phyloP scores from a whole-genome alignment of 2,329 filamentous ascomycete species.

The Pyrenochaeta sp. region DNA sequence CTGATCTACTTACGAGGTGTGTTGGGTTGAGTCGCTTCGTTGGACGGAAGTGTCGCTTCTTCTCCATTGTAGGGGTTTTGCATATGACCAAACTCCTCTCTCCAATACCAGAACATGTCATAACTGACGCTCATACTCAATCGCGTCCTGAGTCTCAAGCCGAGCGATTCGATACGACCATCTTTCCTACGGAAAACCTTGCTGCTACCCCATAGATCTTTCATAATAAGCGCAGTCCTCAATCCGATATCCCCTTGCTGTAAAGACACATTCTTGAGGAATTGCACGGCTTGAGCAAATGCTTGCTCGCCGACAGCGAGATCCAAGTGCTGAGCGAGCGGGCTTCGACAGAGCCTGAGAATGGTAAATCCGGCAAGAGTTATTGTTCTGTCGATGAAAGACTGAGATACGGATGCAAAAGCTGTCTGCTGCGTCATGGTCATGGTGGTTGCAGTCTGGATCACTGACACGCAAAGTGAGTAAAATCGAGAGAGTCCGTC shows the following conservation, averaged over 20 bases:
- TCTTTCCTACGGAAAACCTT: slow-evolving; percentile 45
- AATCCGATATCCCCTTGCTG: slow-evolving; percentile 44
- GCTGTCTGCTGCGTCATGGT: slow-evolving; percentile 31
- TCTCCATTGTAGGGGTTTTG: slow-evolving; percentile 47
- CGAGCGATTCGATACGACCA: slow-evolving; percentile 42
- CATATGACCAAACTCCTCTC: slow-evolving; percentile 49
- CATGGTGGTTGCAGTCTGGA: slow-evolving; percentile 33
- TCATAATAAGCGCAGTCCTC: slow-evolving; percentile 42
- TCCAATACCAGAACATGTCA: slow-evolving; percentile 53
- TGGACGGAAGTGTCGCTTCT: slow-evolving; percentile 27
- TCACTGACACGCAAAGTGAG: slow-evolving; percentile 42
- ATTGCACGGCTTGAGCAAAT: slow-evolving; percentile 41
- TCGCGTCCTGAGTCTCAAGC: slow-evolving; percentile 41
- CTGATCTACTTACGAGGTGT: slow-evolving; percentile 37
- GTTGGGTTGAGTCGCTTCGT: slow-evolving; percentile 31
- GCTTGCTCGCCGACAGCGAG: slow-evolving; percentile 44
- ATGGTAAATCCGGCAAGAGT: slow-evolving; percentile 45
- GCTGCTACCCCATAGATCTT: slow-evolving; percentile 45
- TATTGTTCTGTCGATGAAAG: slow-evolving; percentile 46
- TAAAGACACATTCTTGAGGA: slow-evolving; percentile 43
- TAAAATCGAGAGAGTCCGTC: slow-evolving; percentile 42
- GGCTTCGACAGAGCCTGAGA: slow-evolving; percentile 41
- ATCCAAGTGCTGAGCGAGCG: slow-evolving; percentile 42
- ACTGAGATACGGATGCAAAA: slow-evolving; percentile 39
- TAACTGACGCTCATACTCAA: slow-evolving; percentile 50